phyloP scores from a whole-genome alignment of 2,329 filamentous ascomycete species.

The Zelopaecilomyces penicillatus region DNA sequence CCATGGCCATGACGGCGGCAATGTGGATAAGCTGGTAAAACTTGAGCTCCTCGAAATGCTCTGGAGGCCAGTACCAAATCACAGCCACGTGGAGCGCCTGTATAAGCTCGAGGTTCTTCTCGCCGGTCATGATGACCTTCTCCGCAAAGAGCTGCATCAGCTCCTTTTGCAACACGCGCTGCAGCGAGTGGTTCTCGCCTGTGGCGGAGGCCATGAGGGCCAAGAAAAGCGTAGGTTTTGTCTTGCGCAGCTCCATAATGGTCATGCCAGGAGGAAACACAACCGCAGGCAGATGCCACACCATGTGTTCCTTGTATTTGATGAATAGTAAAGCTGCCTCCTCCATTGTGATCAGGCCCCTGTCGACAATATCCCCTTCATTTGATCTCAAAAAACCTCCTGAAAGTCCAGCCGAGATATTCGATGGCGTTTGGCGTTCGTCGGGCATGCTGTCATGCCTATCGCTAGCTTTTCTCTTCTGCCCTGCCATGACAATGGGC shows the following conservation, averaged over 20 bases:
- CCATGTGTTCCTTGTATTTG: constrained; percentile 52
- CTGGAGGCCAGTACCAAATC: constrained; percentile 81
- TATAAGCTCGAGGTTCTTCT: constrained; percentile 76
- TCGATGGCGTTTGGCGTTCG: constrained; percentile 2
- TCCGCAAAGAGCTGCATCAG: constrained; percentile 67
- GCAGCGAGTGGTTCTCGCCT: constrained; percentile 46
- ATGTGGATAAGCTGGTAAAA: constrained; percentile 84
- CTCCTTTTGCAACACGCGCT: constrained; percentile 57
- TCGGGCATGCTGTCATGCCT: constrained; percentile 1
- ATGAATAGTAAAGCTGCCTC: constrained; percentile 47
- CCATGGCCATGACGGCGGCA: constrained; percentile 72
- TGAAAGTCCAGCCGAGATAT: constrained; percentile 4
- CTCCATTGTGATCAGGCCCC: constrained; percentile 48
- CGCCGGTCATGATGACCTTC: constrained; percentile 62
- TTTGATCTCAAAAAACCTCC: constrained; percentile 10
- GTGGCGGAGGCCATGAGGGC: constrained; percentile 59
- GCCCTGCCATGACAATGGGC: constrained; percentile 9
- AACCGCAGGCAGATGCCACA: constrained; percentile 53
- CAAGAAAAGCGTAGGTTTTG: constrained; percentile 61
- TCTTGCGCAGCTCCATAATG: constrained; percentile 45
- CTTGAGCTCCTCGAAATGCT: constrained; percentile 77
- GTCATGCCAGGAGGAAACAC: constrained; percentile 48
- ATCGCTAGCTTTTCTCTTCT: constrained; percentile 7
- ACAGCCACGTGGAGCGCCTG: constrained; percentile 67
- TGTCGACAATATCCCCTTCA: constrained; percentile 46